Percentiles rank a stretch among this genome's conserved stretches.
Conservation (phyloP, 1,139 yeast species). For the Tardiomyces digboiensis region DNA sequence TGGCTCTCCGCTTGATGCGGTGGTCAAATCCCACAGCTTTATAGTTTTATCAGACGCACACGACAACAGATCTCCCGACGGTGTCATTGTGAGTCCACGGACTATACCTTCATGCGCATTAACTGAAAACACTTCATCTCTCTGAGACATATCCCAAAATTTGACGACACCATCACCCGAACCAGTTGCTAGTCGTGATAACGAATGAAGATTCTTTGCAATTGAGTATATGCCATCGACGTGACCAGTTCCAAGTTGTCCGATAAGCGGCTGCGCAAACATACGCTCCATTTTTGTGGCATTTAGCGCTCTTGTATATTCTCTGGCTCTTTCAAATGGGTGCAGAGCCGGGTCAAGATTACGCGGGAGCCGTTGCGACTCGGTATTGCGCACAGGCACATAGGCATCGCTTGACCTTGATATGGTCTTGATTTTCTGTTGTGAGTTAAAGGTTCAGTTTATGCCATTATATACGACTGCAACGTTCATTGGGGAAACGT, state of each 20-base stretch:
- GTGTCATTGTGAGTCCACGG: constrained; percentile 77
- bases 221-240: constrained; percentile 90
- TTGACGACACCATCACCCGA: constrained; percentile 94
- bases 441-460: not conserved
- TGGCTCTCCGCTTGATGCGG: constrained; percentile 28
- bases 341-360: constrained; percentile 92
- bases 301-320: constrained; percentile 87
- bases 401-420: constrained; percentile 86
- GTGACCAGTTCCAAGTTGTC: constrained; percentile 93
- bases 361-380: constrained; percentile 78
- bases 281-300: constrained; percentile 93
- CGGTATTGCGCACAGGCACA: constrained; percentile 86
- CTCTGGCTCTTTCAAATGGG: constrained; percentile 96
- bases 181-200: constrained; percentile 79
- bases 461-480: no score
- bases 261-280: constrained; percentile 97
- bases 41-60: constrained; percentile 91
- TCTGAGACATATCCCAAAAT: constrained; percentile 77
- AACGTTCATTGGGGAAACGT: no score
- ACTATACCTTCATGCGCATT: constrained; percentile 91
- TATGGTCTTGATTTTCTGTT: constrained; percentile 76
- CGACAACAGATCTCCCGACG: constrained; percentile 56
- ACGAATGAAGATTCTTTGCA: constrained; percentile 64
- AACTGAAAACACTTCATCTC: constrained; percentile 66
- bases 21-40: constrained; percentile 59